Base-by-base conservation (phyloP, 2,329 filamentous ascomycete genomes). In the Colletotrichum limetticola region DNA sequence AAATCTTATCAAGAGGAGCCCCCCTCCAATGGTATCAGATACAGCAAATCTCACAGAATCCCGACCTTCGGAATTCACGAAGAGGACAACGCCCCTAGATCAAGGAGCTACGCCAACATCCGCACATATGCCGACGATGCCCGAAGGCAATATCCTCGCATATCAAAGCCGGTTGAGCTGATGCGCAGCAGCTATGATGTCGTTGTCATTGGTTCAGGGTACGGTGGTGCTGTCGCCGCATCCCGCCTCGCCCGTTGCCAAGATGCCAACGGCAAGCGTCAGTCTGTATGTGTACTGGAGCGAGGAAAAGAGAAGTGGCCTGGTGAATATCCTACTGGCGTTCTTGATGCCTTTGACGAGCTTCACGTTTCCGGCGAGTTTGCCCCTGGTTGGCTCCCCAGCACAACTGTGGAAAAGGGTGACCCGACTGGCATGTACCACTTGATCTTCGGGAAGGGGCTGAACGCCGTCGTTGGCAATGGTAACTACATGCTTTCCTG, bases 171-270 rank as follows among this genome's bases (percentile, higher is more conserved):
- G 0, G 85, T 91, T 14, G 87, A 91, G 77, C 81, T 91, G 30
- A 86, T 92, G 78, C 85, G 87, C 30, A 82, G 83, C 68, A 82
- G 82, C 7, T 93, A 94, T 76, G 91, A 93, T 80, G 88, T 88
- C 52, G 86, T 94, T 12, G 90, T 93, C 35, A 89, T 93, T 70
- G 91, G 92, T 1, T 92, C 91, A 11, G 92, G 92, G 1, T 94
- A 93, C 79, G 92, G 92, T 28, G 91, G 90, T 52, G 89, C 87
- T 28, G 88, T 93, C 24, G 91, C 91, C 3, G 91, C 91, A 0
- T 89, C 90, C 26, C 86, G 91, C 12, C 90, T 93, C 86, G 88
- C 91, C 3, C 86, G 91, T 66, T 87, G 87, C 1, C 87, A 71
- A 35, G 71, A 71, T 56, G 79, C 79, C 0, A 66, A 69, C 7